Percentiles rank a stretch among this genome's conserved stretches.
These are phyloP conservation scores for Peronospora farinosa DNA, from an alignment of 352 stramenopile genomes.

Conservation along the genomic window DNA sequence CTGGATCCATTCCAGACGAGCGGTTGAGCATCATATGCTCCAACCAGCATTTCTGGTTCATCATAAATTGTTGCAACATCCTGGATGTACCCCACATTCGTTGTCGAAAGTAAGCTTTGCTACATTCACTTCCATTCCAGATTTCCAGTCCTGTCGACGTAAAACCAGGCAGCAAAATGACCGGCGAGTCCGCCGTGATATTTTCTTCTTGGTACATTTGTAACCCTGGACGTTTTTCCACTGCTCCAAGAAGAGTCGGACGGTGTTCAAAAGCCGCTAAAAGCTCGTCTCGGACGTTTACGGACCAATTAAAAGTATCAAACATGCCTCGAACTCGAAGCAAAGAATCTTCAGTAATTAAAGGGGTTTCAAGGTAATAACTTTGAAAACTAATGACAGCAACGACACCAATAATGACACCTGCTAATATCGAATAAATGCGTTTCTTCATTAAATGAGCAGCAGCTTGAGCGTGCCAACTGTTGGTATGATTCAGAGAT, in stretches of 20 bases:
- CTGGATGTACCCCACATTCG: slow-evolving; percentile 88
- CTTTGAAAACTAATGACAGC: slow-evolving; percentile 43
- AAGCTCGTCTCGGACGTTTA: slow-evolving; percentile 61
- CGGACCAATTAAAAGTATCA: slow-evolving; percentile 58
- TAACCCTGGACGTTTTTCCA: slow-evolving; percentile 42
- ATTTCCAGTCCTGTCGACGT: slow-evolving; percentile 91
- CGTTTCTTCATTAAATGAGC: slow-evolving; percentile 55
- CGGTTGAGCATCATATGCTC: slow-evolving; percentile 90
- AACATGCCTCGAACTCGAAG: slow-evolving; percentile 52
- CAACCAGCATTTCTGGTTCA: slow-evolving; percentile 89
- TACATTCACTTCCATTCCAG: slow-evolving; percentile 88
- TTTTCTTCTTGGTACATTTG: slow-evolving; percentile 42
- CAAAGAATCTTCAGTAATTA: slow-evolving; percentile 48
- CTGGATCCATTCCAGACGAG: slow-evolving; percentile 84
- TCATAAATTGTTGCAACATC: slow-evolving; percentile 87
- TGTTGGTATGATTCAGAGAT: slow-evolving; percentile 37
- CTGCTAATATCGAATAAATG: slow-evolving; percentile 63
- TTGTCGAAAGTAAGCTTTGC: slow-evolving; percentile 85
- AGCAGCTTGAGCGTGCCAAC: slow-evolving; percentile 48
- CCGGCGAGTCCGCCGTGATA: slow-evolving; percentile 52
- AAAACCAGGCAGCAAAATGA: slow-evolving; percentile 92
- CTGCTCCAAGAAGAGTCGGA: slow-evolving; percentile 32
- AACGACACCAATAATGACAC: slow-evolving; percentile 49
- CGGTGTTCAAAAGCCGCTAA: slow-evolving; percentile 54
- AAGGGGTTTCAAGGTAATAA: slow-evolving; percentile 42